Percentiles rank a stretch among this genome's conserved stretches.
Evolutionary conservation across 2,329 filamentous ascomycete species (phyloP).

Genomic region (Nigrospora sphaerica): DNA sequence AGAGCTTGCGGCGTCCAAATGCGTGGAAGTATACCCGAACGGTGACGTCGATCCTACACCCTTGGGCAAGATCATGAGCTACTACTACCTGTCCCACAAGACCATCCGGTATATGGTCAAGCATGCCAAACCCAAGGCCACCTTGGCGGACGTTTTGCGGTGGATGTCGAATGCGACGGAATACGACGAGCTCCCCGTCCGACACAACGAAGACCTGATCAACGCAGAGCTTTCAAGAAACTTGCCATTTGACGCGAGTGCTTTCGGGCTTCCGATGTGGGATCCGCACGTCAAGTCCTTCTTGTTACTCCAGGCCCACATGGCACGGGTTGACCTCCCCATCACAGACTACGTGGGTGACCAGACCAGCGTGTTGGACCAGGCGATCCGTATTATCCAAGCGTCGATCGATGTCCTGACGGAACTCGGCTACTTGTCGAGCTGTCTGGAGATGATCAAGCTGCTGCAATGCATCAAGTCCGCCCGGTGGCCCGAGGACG

Average conservation of each 20-base stretch:
- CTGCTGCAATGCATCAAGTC: conserved; percentile 90
- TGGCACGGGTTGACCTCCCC: conserved; percentile 85
- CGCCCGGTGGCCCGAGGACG: conserved; percentile 82
- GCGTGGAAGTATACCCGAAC: conserved; percentile 74
- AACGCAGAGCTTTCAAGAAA: conserved; percentile 84
- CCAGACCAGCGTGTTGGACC: conserved; percentile 82
- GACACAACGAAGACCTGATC: conserved; percentile 97
- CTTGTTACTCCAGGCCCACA: conserved; percentile 87
- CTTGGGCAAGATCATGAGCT: conserved; percentile 97
- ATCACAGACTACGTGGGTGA: conserved; percentile 97
- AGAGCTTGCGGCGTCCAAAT: conserved; percentile 78
- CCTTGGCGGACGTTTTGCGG: conserved; percentile 73
- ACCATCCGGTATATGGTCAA: conserved; percentile 81
- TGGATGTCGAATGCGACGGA: conserved; percentile 94
- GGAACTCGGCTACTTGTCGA: conserved; percentile 76
- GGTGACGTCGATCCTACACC: conserved; percentile 86
- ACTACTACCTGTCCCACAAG: conserved; percentile 95
- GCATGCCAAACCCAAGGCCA: conserved; percentile 67
- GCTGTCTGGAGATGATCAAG: conserved; percentile 72
- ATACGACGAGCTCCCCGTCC: conserved; percentile 95
- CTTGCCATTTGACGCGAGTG: conserved; percentile 54
- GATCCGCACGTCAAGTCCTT: conserved; percentile 97
- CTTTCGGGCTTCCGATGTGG: conserved; percentile 83
- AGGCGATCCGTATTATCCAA: conserved; percentile 94
- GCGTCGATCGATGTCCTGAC: conserved; percentile 90